Evolutionary conservation across 2,329 filamentous ascomycete species (phyloP), one percentile per base, ranked within the genome.

Genomic region (Didymosphaeria variabile): DNA sequence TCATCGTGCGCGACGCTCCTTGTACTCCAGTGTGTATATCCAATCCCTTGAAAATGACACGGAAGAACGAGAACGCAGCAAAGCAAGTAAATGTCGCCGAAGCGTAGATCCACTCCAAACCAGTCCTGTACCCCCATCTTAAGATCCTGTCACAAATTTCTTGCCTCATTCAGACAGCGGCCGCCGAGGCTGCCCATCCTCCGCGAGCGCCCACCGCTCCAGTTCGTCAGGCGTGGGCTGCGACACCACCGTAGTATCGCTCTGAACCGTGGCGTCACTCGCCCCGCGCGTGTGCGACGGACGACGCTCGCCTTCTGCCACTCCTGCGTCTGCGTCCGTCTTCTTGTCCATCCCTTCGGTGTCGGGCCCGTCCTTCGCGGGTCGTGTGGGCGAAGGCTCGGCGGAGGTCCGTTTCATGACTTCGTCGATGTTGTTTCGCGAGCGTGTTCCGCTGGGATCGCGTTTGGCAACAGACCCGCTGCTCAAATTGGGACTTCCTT

Each of bases 221-320:
- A 73, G 46, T 42, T 78, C 73, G 51, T 77, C 74, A 19, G 73
- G 68, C 36, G 74, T 76, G 1, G 74, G 73, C 32, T 75, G 67
- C n/a, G 72, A 76, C 10, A 77, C 71, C 8, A 69, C 75, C 42
- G 75, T 78, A 51, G 65, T 74, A 12, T 77, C 73, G 51, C 73
- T 77, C 29, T 72, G 65, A 1, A 76, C 57, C 4, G 75, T 76
- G 2, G 61, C 67, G 58, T 77, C 73, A 62, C 75, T 77, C 13
- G 72, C 55, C 2, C 71, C 74, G 45, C 75, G 62, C 5, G 67
- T 58, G 54, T 77, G 74, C n/a, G 73, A 71, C 31, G 74, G 72
- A 0, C 72, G 67, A 36, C 70, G 66, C 34, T 74, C 68, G 8
- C 55, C 32, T n/a, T 32, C 34, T 55, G 45, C 58, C 38, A 19